These are phyloP conservation scores for Monosporascus cannonballus DNA, from an alignment of 2,329 filamentous ascomycete genomes.

Conservation along the genomic window DNA sequence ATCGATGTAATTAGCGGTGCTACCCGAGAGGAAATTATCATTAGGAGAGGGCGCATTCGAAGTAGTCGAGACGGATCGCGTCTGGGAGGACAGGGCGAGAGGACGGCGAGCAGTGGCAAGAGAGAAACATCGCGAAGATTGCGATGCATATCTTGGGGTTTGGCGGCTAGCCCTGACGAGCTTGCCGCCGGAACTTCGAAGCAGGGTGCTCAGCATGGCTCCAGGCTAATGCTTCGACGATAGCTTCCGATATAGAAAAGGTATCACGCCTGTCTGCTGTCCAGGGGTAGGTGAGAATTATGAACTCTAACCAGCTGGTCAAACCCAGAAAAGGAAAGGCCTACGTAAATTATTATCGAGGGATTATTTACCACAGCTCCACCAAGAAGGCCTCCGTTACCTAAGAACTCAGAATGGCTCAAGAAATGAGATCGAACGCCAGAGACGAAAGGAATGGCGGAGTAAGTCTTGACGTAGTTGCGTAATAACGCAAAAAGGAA, in stretches of 20 bases:
- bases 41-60: constrained; percentile 66
- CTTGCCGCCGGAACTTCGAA: constrained; percentile 59
- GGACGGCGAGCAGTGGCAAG: constrained; percentile 42
- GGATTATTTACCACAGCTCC: constrained; percentile 15
- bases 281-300: background rate
- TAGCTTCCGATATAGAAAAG: background rate
- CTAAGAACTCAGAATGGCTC: constrained; percentile 14
- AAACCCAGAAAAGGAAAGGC: constrained; percentile 2
- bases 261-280: background rate
- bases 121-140: constrained; percentile 35
- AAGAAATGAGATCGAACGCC: constrained; percentile 15
- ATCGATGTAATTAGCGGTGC: constrained; percentile 97
- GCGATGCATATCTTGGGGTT: constrained; percentile 30
- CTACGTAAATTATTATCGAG: background rate
- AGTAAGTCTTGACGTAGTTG: constrained; percentile 35
- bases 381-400: constrained; percentile 3
- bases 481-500: constrained; percentile 1
- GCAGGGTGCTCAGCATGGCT: constrained; percentile 67
- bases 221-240: constrained; percentile 30
- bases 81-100: constrained; percentile 43
- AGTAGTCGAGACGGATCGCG: constrained; percentile 49
- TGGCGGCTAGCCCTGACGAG: constrained; percentile 51
- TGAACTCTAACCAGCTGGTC: background rate
- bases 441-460: constrained; percentile 40
- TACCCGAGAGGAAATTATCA: constrained; percentile 94